A percentile compares a stretch with the other conserved stretches of the same genome.
phyloP scores from a whole-genome alignment of 192 early-diverging fungal genomes.

The Phycomyces blakesleeanus region DNA sequence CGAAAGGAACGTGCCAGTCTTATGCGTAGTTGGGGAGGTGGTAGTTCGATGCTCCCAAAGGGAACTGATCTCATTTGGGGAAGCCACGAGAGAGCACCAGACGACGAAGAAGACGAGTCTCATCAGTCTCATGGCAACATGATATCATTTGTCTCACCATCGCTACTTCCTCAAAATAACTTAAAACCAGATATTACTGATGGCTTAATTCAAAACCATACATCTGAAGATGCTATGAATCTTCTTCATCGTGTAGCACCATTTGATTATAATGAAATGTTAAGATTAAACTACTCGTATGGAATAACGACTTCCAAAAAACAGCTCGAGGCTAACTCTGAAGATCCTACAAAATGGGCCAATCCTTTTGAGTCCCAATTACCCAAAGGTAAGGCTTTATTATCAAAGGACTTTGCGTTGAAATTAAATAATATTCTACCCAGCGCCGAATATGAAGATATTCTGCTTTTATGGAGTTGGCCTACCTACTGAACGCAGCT shows the following conservation, averaged over 20 bases:
- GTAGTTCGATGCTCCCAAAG: constrained; percentile 75
- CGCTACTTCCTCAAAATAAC: no score
- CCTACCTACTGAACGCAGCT: constrained; percentile 74
- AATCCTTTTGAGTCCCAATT: constrained; percentile 69
- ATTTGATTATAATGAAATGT: constrained; percentile 41
- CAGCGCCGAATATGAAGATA: constrained; percentile 72
- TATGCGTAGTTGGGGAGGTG: constrained; percentile 80
- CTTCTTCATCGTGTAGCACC: constrained; percentile 54
- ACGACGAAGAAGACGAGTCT: constrained; percentile 52
- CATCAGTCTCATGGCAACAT: constrained; percentile 50
- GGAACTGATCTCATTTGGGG: constrained; percentile 86
- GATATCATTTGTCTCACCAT: constrained; percentile 40
- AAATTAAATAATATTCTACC: background rate
- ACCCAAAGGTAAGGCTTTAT: constrained; percentile 21
- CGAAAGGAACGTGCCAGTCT: constrained; percentile 67
- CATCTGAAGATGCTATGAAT: constrained; percentile 39
- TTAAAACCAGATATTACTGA: background rate
- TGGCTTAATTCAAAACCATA: constrained; percentile 31
- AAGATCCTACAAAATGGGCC: constrained; percentile 66
- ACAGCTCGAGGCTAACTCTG: constrained; percentile 54
- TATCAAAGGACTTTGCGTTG: background rate
- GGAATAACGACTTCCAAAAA: constrained; percentile 55
- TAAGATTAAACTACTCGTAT: constrained; percentile 62
- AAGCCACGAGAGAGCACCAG: constrained; percentile 57
- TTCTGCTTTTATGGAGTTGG: constrained; percentile 84